These are phyloP conservation scores for Sporothrix curviconia DNA, from an alignment of 2,329 filamentous ascomycete species.

Conservation along the genomic window DNA sequence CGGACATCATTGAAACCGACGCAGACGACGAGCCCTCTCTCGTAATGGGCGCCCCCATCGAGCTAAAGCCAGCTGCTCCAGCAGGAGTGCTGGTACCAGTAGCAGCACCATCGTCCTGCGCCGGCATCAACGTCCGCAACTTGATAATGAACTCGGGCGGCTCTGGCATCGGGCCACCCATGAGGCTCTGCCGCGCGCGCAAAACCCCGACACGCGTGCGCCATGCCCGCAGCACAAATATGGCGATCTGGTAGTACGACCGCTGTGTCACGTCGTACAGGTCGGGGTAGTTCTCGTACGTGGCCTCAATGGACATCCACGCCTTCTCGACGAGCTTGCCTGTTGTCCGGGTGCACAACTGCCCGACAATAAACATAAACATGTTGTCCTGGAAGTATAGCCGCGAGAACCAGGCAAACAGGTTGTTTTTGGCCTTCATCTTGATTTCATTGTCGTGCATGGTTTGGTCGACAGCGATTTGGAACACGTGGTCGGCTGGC, in stretches of 20 bases:
- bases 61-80: neutral
- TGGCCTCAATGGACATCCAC: slow-evolving; percentile 42
- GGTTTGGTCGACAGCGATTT: slow-evolving; percentile 42
- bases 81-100: neutral
- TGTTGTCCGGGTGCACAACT: slow-evolving; percentile 43
- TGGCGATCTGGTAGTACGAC: slow-evolving; percentile 37
- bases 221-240: slow-evolving; percentile 48
- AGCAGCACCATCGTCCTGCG: slow-evolving; percentile 25
- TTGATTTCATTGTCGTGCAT: slow-evolving; percentile 43
- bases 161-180: slow-evolving; percentile 31
- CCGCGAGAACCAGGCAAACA: slow-evolving; percentile 51
- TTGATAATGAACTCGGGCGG: slow-evolving; percentile 41
- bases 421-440: slow-evolving; percentile 34
- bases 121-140: slow-evolving; percentile 37
- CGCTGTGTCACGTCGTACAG: slow-evolving; percentile 44
- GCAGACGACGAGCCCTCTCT: slow-evolving; percentile 18
- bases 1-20: slow-evolving; percentile 14
- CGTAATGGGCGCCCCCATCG: slow-evolving; percentile 19
- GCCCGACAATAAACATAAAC: slow-evolving; percentile 48
- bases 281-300: slow-evolving; percentile 45
- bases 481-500: slow-evolving; percentile 49
- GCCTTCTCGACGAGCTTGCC: slow-evolving; percentile 48
- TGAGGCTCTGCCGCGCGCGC: slow-evolving; percentile 21
- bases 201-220: slow-evolving; percentile 40
- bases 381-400: slow-evolving; percentile 51